phyloP scores from a whole-genome alignment of 1,139 yeast genomes.

The Pichia kudriavzevii region DNA sequence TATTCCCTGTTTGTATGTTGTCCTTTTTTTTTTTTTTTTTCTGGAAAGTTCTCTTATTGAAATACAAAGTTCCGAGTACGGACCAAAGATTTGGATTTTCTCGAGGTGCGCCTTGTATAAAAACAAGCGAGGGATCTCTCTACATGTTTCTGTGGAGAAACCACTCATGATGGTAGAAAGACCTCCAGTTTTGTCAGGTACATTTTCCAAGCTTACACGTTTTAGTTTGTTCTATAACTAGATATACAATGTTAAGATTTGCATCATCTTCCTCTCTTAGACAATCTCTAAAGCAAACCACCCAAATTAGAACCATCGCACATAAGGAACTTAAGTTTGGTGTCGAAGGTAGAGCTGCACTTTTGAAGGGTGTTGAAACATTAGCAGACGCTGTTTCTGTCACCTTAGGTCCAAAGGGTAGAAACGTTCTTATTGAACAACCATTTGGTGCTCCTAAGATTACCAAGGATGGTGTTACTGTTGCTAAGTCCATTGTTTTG shows the following conservation, averaged over 20 bases:
- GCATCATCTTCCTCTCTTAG: slow-evolving; percentile 41
- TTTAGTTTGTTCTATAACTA: too few relatives aligned
- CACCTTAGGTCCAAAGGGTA: slow-evolving; percentile 96
- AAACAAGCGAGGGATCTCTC: too few relatives aligned
- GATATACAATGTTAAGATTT: slow-evolving; percentile 47
- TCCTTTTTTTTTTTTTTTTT: too few relatives aligned
- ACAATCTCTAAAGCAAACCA: slow-evolving; percentile 22
- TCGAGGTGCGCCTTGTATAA: too few relatives aligned
- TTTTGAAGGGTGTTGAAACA: slow-evolving; percentile 91
- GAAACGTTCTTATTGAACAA: slow-evolving; percentile 96
- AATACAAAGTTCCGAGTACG: too few relatives aligned
- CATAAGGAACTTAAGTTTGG: slow-evolving; percentile 98
- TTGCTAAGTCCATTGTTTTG: slow-evolving; percentile 80
- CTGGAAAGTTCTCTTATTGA: too few relatives aligned
- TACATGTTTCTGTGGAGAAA: too few relatives aligned
- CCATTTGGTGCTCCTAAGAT: slow-evolving; percentile 96
- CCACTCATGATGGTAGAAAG: too few relatives aligned
- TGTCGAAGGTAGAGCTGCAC: slow-evolving; percentile 97
- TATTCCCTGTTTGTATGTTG: too few relatives aligned
- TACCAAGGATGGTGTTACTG: slow-evolving; percentile 99
- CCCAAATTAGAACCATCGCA: slow-evolving; percentile 50
- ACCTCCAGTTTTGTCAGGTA: too few relatives aligned
- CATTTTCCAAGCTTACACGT: too few relatives aligned
- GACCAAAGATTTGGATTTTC: too few relatives aligned
- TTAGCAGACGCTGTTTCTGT: slow-evolving; percentile 97